phyloP scores from a whole-genome alignment of 78 protist species.

The Dictyostelium firmibasis region DNA sequence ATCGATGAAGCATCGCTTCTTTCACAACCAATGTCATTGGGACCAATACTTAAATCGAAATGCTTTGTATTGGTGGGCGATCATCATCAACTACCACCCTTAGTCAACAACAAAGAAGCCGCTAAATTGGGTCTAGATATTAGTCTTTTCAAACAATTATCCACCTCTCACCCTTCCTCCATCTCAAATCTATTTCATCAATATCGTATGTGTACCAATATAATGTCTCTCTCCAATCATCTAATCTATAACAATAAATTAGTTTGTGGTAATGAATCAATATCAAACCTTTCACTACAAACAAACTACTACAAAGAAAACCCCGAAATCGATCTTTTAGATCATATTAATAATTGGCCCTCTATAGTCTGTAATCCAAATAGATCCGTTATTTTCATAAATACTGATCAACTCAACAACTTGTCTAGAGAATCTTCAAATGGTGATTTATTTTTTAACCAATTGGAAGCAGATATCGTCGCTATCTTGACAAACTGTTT shows the following conservation, averaged over 20 bases:
- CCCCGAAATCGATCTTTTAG: neutral
- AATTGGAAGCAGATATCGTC: neutral
- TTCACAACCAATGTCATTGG: constrained; percentile 85
- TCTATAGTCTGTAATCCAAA: neutral
- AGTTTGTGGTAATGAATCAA: constrained; percentile 52
- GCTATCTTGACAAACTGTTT: neutral
- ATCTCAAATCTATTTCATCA: constrained; percentile 72
- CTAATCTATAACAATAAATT: constrained; percentile 74
- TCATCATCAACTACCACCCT: constrained; percentile 82
- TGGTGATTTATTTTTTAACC: constrained; percentile 50
- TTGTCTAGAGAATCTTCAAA: neutral
- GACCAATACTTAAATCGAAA: constrained; percentile 74
- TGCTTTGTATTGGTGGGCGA: constrained; percentile 93
- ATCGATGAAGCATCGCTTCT: constrained; percentile 93
- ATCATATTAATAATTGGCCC: neutral
- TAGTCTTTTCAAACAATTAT: constrained; percentile 78
- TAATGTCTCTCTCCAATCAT: constrained; percentile 76
- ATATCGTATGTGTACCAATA: constrained; percentile 87
- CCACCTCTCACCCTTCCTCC: constrained; percentile 52
- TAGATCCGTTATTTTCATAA: neutral
- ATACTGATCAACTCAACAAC: neutral
- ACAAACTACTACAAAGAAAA: neutral
- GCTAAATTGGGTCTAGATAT: constrained; percentile 47
- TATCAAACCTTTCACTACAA: constrained; percentile 15
- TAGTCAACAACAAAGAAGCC: constrained; percentile 55